Evolutionary conservation across 2,329 filamentous ascomycete genomes (phyloP).

Genomic region (Hypocreales sp.): DNA sequence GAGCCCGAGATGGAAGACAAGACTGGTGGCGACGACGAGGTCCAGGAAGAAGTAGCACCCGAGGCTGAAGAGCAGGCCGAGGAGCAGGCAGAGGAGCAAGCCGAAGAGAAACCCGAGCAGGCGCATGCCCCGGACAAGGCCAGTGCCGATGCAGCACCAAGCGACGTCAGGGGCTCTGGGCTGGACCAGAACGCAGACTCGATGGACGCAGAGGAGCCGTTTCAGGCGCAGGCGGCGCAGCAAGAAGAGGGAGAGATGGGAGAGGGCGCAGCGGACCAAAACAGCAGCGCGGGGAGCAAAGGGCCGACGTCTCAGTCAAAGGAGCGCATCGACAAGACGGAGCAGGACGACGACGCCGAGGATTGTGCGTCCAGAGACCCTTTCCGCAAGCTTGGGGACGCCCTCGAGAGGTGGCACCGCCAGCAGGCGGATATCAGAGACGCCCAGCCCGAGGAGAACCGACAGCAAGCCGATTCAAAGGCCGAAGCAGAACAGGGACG

Average conservation of each 20-base stretch:
- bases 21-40: conserved; percentile 30
- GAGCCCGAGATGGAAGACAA: conserved; percentile 36
- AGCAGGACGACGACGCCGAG: conserved; percentile 26
- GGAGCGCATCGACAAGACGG: conserved; percentile 30
- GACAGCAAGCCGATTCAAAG: conserved; percentile 25
- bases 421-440: conserved; percentile 71
- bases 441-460: conserved; percentile 28
- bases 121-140: conserved; percentile 27
- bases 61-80: conserved; percentile 12
- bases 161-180: conserved; percentile 47
- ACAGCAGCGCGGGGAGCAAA: conserved; percentile 47
- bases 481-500: conserved; percentile 56
- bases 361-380: conserved; percentile 42
- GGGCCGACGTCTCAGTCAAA: conserved; percentile 35
- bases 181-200: conserved; percentile 50
- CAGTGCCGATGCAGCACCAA: conserved; percentile 40
- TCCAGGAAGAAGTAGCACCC: conserved; percentile 26
- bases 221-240: conserved; percentile 44
- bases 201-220: conserved; percentile 45
- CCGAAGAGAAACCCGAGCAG: conserved; percentile 24
- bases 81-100: conserved; percentile 1
- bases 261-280: conserved; percentile 47
- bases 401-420: conserved; percentile 82
- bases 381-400: conserved; percentile 90
- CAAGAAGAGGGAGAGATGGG: conserved; percentile 52